Evolutionary conservation across 331 rosid species (phyloP).

Genomic region (Prunus yedoensis): DNA sequence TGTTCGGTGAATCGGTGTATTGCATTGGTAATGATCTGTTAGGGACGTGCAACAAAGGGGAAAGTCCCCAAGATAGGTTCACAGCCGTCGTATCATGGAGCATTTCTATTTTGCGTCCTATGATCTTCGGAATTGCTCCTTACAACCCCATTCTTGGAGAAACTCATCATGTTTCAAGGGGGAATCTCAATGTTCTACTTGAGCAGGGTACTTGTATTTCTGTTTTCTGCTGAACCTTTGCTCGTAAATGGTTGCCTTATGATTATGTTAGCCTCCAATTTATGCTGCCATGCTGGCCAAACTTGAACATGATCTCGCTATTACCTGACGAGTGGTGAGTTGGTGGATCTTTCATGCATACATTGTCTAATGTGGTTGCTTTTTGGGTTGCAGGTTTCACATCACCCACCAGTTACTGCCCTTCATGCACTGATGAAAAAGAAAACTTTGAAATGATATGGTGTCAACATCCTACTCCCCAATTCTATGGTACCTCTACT

Average conservation of each 20-base stretch:
- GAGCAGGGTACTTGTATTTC: slow-evolving; percentile 61
- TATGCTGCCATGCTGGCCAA: background rate
- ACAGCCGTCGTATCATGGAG: slow-evolving; percentile 72
- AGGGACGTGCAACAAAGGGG: slow-evolving; percentile 53
- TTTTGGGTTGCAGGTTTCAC: slow-evolving; percentile 52
- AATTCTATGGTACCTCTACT: slow-evolving; percentile 56
- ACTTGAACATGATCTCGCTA: background rate
- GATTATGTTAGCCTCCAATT: background rate
- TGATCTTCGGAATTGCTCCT: slow-evolving; percentile 71
- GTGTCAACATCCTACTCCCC: slow-evolving; percentile 70
- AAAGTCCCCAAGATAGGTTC: slow-evolving; percentile 64
- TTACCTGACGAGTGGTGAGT: background rate
- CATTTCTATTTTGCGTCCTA: slow-evolving; percentile 76
- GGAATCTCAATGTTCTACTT: slow-evolving; percentile 60
- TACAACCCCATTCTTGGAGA: slow-evolving; percentile 88
- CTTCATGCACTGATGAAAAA: slow-evolving; percentile 82
- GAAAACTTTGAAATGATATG: slow-evolving; percentile 74
- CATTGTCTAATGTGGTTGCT: background rate
- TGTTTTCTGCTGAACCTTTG: background rate
- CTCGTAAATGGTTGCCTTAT: background rate
- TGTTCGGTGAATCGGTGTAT: slow-evolving; percentile 76
- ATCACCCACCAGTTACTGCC: slow-evolving; percentile 87
- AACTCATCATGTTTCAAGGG: slow-evolving; percentile 85
- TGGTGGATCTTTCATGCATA: background rate
- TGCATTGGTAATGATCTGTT: slow-evolving; percentile 56